Percentiles rank a stretch among this genome's conserved stretches.
Conservation (phyloP, 257 asterid species). For the Leonotis leonurus region DNA sequence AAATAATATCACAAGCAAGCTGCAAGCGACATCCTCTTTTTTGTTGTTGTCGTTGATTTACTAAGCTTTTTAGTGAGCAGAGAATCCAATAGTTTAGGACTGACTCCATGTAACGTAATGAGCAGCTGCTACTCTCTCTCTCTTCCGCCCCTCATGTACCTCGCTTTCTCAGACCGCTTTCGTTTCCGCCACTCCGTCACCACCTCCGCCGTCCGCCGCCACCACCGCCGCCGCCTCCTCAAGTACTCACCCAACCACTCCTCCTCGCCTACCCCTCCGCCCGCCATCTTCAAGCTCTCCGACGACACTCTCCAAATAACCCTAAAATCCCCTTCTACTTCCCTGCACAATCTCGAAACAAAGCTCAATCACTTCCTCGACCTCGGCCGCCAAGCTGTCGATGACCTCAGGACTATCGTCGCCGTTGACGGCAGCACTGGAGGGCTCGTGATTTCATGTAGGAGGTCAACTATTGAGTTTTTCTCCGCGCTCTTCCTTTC, state of each 20-base stretch:
- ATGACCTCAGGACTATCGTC: constrained; percentile 53
- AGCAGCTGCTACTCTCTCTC: constrained; percentile 17
- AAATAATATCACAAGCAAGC: too few relatives aligned
- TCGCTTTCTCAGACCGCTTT: constrained; percentile 25
- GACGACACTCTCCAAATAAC: constrained; percentile 56
- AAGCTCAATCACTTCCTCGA: constrained; percentile 35
- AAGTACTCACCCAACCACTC: constrained; percentile 30
- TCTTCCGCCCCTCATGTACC: constrained; percentile 31
- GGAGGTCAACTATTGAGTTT: constrained; percentile 67
- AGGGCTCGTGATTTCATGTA: constrained; percentile 54
- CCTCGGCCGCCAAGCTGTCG: constrained; percentile 47
- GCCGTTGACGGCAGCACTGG: constrained; percentile 34
- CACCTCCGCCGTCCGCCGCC: constrained; percentile 43
- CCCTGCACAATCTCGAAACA: constrained; percentile 37
- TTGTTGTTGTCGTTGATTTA: too few relatives aligned
- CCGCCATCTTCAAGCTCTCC: constrained; percentile 44
- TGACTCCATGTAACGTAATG: constrained; percentile 14
- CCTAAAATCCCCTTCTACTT: constrained; percentile 38
- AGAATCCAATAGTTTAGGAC: too few relatives aligned
- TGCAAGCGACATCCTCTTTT: too few relatives aligned
- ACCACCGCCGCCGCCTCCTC: constrained; percentile 75
- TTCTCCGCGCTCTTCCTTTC: constrained; percentile 34
- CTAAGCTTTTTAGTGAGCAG: too few relatives aligned
- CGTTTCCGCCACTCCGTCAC: constrained; percentile 15
- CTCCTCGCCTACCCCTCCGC: constrained; percentile 4